These are phyloP conservation scores for Aschersonia sp. DNA, from an alignment of 2,329 filamentous ascomycete species.

Conservation along the genomic window DNA sequence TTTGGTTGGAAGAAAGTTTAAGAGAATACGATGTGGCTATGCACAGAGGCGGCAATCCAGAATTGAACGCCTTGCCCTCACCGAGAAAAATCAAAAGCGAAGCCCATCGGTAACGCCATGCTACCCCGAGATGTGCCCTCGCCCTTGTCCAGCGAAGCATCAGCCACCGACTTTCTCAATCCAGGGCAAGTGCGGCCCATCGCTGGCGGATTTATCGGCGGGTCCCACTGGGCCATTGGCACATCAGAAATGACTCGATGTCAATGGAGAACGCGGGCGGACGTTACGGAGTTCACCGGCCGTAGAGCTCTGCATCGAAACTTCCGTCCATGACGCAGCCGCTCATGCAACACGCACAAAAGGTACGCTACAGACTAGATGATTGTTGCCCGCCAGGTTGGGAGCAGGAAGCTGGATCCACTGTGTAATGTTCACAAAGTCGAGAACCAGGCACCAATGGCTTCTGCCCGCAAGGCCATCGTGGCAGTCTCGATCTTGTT, in stretches of 20 bases:
- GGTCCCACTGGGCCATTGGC: slow-evolving; percentile 5
- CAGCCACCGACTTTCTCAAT: not conserved
- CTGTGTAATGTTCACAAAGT: too few species aligned
- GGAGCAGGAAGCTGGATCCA: too few species aligned
- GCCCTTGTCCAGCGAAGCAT: not conserved
- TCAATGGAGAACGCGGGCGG: not conserved
- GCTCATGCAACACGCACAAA: too few species aligned
- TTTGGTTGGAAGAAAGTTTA: too few species aligned
- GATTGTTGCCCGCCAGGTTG: not conserved
- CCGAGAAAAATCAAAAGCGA: not conserved
- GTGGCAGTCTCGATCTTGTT: too few species aligned
- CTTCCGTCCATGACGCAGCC: not conserved
- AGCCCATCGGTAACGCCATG: not conserved
- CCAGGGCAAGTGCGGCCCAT: not conserved
- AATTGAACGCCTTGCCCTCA: not conserved
- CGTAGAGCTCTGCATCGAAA: not conserved
- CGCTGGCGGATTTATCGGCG: slow-evolving; percentile 2
- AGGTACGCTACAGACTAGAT: not conserved
- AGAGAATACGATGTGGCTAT: too few species aligned
- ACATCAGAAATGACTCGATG: slow-evolving; percentile 8
- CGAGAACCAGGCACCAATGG: too few species aligned
- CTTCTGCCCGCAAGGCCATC: too few species aligned
- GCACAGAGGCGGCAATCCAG: too few species aligned
- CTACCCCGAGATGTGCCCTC: not conserved
- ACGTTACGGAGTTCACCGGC: slow-evolving; percentile 2